These are phyloP conservation scores for Calendula officinalis DNA, from an alignment of 129 eudicot genomes.

Conservation along the genomic window DNA sequence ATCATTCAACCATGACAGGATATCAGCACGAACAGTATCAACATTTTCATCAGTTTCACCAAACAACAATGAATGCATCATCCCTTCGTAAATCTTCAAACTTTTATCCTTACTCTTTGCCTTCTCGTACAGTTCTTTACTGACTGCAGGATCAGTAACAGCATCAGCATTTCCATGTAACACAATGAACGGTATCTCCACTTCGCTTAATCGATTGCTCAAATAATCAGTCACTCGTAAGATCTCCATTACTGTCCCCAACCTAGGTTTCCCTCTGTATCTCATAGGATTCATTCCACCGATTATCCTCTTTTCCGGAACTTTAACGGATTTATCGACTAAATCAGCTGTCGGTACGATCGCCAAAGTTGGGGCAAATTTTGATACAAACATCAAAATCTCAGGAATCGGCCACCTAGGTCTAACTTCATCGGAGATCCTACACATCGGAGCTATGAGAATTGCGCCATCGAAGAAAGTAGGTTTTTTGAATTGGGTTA, in stretches of 20 bases:
- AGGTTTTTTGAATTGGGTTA: slow-evolving; percentile 43
- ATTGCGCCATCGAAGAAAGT: slow-evolving; percentile 59
- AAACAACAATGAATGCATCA: slow-evolving; percentile 91
- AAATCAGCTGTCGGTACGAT: slow-evolving; percentile 83
- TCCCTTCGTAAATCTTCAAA: slow-evolving; percentile 68
- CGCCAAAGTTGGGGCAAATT: slow-evolving; percentile 66
- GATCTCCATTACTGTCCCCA: slow-evolving; percentile 75
- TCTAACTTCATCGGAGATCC: slow-evolving; percentile 59
- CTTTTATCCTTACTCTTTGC: slow-evolving; percentile 75
- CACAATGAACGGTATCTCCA: slow-evolving; percentile 56
- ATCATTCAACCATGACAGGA: slow-evolving; percentile 63
- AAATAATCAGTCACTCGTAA: slow-evolving; percentile 65
- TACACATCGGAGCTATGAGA: slow-evolving; percentile 85
- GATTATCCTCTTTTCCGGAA: slow-evolving; percentile 50
- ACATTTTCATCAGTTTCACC: slow-evolving; percentile 94
- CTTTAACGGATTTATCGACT: slow-evolving; percentile 72
- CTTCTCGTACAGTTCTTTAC: slow-evolving; percentile 59
- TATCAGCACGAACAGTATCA: slow-evolving; percentile 63
- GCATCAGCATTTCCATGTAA: slow-evolving; percentile 80
- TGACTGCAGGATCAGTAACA: slow-evolving; percentile 84
- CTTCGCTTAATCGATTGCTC: slow-evolving; percentile 44
- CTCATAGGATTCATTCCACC: slow-evolving; percentile 74
- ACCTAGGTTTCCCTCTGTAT: slow-evolving; percentile 78
- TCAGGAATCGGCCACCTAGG: slow-evolving; percentile 91
- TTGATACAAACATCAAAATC: slow-evolving; percentile 52